phyloP scores from a whole-genome alignment of 1,284 basidiomycete genomes.

The Cryptococcus hybrid region DNA sequence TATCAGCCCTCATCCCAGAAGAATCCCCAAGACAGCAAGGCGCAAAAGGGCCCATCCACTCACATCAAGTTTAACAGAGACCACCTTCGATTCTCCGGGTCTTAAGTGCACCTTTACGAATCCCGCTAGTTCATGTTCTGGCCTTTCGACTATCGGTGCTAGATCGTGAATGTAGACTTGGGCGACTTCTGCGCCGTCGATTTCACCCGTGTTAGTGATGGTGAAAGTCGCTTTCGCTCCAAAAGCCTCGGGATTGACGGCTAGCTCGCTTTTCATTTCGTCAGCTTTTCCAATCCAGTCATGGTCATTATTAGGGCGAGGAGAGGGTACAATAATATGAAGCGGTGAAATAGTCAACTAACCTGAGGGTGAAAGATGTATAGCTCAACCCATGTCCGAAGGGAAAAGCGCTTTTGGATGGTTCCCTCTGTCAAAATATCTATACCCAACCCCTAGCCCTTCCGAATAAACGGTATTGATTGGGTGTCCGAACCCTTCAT shows the following conservation, averaged over 20 bases:
- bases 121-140: too few relatives aligned
- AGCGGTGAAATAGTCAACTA: neutral
- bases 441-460: slow-evolving; percentile 18
- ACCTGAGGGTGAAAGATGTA: neutral
- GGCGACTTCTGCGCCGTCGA: slow-evolving; percentile 19
- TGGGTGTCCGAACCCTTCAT: slow-evolving; percentile 2
- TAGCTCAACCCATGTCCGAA: slow-evolving; percentile 52
- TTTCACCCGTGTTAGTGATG: slow-evolving; percentile 20
- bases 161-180: slow-evolving; percentile 19
- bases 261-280: slow-evolving; percentile 44
- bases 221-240: slow-evolving; percentile 2
- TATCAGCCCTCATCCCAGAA: too few relatives aligned
- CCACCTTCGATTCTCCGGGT: too few relatives aligned
- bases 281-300: slow-evolving; percentile 18
- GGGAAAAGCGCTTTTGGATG: slow-evolving; percentile 54
- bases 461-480: slow-evolving; percentile 10
- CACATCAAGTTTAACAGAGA: too few relatives aligned
- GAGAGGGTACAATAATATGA: neutral
- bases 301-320: neutral
- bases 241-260: slow-evolving; percentile 47
- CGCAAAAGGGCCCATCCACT: too few relatives aligned
- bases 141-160: too few relatives aligned
- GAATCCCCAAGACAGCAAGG: too few relatives aligned
- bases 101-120: too few relatives aligned
- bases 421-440: slow-evolving; percentile 36